Evolutionary conservation across 208 protist species (phyloP).

Genomic region (Chromosphaera perkinsii): DNA sequence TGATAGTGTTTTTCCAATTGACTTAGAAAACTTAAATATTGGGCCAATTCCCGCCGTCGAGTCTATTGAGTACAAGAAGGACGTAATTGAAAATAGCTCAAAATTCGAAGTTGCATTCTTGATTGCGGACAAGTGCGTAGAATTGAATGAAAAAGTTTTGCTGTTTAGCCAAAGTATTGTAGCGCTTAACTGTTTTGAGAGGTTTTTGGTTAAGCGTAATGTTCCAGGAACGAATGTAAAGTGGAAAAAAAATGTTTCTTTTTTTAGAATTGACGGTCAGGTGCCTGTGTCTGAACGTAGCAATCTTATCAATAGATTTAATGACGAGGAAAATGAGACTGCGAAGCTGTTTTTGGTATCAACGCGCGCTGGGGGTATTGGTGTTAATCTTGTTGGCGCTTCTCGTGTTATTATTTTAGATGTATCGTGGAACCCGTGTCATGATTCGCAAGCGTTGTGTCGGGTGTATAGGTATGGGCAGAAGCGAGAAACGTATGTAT

Average conservation of each 20-base stretch:
- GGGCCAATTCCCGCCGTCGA: not conserved
- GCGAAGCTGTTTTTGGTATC: slow-evolving; percentile 14
- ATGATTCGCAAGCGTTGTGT: slow-evolving; percentile 21
- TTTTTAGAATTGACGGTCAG: no score
- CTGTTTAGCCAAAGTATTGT: slow-evolving; percentile 17
- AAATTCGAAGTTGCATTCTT: slow-evolving; percentile 1
- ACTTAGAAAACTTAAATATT: no score
- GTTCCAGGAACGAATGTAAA: slow-evolving; percentile 4
- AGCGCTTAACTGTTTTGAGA: slow-evolving; percentile 15
- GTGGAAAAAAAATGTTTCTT: no score
- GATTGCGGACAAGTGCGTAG: not conserved
- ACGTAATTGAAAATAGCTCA: not conserved
- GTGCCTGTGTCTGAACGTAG: no score
- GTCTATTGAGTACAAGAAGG: slow-evolving; percentile 2
- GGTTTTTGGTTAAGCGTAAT: not conserved
- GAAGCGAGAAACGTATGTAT: slow-evolving; percentile 4
- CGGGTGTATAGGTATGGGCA: slow-evolving; percentile 28
- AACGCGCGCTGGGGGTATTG: slow-evolving; percentile 12
- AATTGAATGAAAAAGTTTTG: slow-evolving; percentile 8
- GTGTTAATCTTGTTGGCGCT: slow-evolving; percentile 16
- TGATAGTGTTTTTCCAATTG: no score
- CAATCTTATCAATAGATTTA: slow-evolving; percentile 11
- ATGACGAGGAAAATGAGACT: not conserved
- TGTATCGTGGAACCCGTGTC: slow-evolving; percentile 16
- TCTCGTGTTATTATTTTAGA: slow-evolving; percentile 22